Percentiles rank a stretch among this genome's conserved stretches.
Conservation (phyloP, 148 eudicot genomes). For the Arbutus unedo region DNA sequence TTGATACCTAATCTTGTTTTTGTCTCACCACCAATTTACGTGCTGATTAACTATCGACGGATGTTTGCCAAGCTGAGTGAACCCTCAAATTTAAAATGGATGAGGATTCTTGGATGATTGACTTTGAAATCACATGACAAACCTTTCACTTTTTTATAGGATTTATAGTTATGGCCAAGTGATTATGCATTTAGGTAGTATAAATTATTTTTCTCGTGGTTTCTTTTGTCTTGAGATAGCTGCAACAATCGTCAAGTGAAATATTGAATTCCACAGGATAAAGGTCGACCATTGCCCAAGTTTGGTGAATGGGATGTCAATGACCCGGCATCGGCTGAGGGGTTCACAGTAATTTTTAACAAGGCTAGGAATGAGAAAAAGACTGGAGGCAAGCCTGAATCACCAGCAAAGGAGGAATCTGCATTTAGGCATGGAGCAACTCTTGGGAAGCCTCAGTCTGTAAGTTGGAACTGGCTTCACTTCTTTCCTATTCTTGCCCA, state of each 20-base stretch:
- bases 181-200: background rate
- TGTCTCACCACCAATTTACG: background rate
- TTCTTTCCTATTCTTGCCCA: background rate
- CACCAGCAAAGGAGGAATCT: constrained; percentile 27
- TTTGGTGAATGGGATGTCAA: constrained; percentile 42
- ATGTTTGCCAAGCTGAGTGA: background rate
- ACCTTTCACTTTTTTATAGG: background rate
- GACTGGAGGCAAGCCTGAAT: constrained; percentile 30
- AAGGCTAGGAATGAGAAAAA: constrained; percentile 38
- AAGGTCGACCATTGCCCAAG: constrained; percentile 32
- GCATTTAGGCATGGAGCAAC: constrained; percentile 16
- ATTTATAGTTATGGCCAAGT: background rate
- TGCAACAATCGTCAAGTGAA: constrained; percentile 9
- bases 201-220: background rate
- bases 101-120: background rate
- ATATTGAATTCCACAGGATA: constrained; percentile 23
- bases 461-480: constrained; percentile 17
- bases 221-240: background rate
- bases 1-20: background rate
- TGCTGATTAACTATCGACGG: background rate
- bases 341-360: constrained; percentile 33
- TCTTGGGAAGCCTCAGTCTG: constrained; percentile 33
- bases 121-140: background rate
- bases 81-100: background rate
- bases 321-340: constrained; percentile 40